Evolutionary conservation across 306 rosid species (phyloP).

Genomic region (Potentilla sterilis): DNA sequence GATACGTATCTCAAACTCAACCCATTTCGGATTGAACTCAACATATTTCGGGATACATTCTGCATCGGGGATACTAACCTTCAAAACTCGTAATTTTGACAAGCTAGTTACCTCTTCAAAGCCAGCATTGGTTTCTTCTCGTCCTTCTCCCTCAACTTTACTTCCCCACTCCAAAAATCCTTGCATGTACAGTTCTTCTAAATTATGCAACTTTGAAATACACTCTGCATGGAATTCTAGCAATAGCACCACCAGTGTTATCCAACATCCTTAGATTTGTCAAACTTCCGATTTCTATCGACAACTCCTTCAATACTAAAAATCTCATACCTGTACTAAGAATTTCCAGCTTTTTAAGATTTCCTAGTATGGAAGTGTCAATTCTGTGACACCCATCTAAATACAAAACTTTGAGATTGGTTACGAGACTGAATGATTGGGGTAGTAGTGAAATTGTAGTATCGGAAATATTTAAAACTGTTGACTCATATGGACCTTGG

Average conservation of each 20-base stretch:
- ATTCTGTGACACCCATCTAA: background rate
- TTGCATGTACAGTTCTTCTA: background rate
- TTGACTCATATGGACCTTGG: no score
- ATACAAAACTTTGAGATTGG: no score
- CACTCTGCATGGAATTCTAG: background rate
- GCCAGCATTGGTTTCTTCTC: background rate
- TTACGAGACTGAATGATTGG: no score
- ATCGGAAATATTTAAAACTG: no score
- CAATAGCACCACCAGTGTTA: background rate
- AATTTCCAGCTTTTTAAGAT: background rate
- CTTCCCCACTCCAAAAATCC: background rate
- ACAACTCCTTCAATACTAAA: background rate
- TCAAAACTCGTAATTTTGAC: background rate
- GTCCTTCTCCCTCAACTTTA: background rate
- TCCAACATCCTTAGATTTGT: background rate
- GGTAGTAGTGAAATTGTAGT: no score
- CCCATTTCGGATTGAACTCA: background rate
- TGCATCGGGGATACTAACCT: background rate
- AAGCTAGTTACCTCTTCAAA: background rate
- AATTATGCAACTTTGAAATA: background rate
- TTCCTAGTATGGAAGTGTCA: background rate
- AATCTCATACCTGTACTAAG: background rate
- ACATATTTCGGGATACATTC: background rate
- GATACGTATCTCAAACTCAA: background rate
- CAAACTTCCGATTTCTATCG: no score